A percentile compares a stretch with the other conserved stretches of the same genome.
These are phyloP conservation scores for Tetragonia tetragonoides DNA, from an alignment of 148 eudicot species.

Conservation along the genomic window DNA sequence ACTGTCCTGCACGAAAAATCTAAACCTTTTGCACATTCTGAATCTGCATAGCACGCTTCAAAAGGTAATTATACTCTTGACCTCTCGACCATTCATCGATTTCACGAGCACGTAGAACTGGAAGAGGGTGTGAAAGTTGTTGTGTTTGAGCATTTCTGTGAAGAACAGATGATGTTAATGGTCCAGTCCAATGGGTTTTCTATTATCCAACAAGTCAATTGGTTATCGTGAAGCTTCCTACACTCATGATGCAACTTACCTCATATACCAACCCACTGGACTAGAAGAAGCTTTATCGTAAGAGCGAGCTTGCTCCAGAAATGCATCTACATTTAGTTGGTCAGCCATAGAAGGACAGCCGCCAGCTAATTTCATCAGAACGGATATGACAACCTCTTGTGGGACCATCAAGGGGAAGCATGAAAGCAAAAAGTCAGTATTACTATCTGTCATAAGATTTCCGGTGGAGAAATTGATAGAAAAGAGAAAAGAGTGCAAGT, in stretches of 20 bases:
- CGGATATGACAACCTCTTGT: slow-evolving; percentile 98
- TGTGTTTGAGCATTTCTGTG: slow-evolving; percentile 94
- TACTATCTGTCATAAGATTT: not conserved
- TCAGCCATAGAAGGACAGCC: slow-evolving; percentile 96
- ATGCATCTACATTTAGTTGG: slow-evolving; percentile 90
- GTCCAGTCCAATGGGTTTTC: not conserved
- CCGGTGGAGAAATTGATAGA: not conserved
- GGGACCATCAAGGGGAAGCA: slow-evolving; percentile 34
- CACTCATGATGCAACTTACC: slow-evolving; percentile 36
- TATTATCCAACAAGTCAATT: not conserved
- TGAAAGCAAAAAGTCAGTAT: slow-evolving; percentile 14
- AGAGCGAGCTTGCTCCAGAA: slow-evolving; percentile 98
- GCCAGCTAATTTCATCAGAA: slow-evolving; percentile 97
- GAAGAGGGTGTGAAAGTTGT: slow-evolving; percentile 98
- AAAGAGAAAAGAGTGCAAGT: not conserved
- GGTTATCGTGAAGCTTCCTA: not conserved
- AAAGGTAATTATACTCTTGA: slow-evolving; percentile 62
- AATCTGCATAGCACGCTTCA: slow-evolving; percentile 43
- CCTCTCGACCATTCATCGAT: slow-evolving; percentile 97
- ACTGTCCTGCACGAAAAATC: slow-evolving; percentile 5
- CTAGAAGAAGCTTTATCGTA: slow-evolving; percentile 93
- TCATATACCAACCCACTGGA: slow-evolving; percentile 89
- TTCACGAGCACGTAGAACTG: slow-evolving; percentile 94
- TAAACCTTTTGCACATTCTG: slow-evolving; percentile 41
- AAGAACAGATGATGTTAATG: not conserved